phyloP scores from a whole-genome alignment of 352 stramenopile genomes.

The Pythium myriotylum region DNA sequence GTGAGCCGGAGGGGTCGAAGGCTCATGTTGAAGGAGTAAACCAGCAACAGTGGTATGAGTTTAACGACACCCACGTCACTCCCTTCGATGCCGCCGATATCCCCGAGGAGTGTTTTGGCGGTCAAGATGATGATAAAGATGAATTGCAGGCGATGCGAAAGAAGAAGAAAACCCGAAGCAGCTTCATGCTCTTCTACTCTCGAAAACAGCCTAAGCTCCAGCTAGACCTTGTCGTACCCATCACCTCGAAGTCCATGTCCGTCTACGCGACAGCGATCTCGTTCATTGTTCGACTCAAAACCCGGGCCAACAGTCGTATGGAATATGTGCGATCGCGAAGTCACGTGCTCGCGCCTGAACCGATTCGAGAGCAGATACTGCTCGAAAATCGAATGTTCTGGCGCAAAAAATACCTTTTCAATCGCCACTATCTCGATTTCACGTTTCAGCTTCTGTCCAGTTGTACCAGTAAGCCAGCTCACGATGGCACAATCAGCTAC shows the following conservation, averaged over 20 bases:
- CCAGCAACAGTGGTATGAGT: slow-evolving; percentile 73
- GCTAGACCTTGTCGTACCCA: not conserved
- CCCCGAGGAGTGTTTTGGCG: slow-evolving; percentile 68
- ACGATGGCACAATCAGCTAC: slow-evolving; percentile 19
- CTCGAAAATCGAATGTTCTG: slow-evolving; percentile 87
- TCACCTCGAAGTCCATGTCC: slow-evolving; percentile 25
- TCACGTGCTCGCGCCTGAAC: slow-evolving; percentile 62
- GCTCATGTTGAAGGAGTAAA: not conserved
- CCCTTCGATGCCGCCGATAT: slow-evolving; percentile 75
- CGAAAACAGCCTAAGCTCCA: slow-evolving; percentile 50
- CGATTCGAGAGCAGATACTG: slow-evolving; percentile 76
- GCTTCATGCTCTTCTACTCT: slow-evolving; percentile 89
- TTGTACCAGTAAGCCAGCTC: slow-evolving; percentile 51
- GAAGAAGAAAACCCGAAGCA: slow-evolving; percentile 82
- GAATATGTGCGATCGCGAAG: slow-evolving; percentile 47
- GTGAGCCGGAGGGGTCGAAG: slow-evolving; percentile 49
- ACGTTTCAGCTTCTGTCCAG: slow-evolving; percentile 76
- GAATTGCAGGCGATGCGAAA: slow-evolving; percentile 16
- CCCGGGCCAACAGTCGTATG: slow-evolving; percentile 31
- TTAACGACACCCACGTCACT: slow-evolving; percentile 86
- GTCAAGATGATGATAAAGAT: slow-evolving; percentile 26
- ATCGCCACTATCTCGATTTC: slow-evolving; percentile 73
- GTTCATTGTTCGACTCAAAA: slow-evolving; percentile 30
- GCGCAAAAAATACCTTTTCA: slow-evolving; percentile 85
- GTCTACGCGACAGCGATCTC: slow-evolving; percentile 29